These are phyloP conservation scores for Arthroderma sp. DNA, from an alignment of 2,329 filamentous ascomycete species.

Conservation along the genomic window DNA sequence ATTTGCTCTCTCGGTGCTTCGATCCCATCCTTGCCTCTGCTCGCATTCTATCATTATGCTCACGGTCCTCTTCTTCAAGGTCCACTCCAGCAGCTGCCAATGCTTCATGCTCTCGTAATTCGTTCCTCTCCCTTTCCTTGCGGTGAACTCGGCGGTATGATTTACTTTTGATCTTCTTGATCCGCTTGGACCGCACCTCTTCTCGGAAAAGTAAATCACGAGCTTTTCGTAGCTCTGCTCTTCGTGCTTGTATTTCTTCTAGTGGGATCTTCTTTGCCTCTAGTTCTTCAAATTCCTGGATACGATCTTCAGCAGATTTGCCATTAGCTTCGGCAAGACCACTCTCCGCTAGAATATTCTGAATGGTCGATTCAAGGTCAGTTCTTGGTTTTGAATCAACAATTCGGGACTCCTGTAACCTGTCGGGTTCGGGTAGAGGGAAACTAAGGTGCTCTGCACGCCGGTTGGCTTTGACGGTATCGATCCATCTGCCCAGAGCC, in stretches of 20 bases:
- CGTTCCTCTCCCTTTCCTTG: slow-evolving; percentile 53
- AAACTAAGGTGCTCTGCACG: slow-evolving; percentile 83
- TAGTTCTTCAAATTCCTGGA: slow-evolving; percentile 55
- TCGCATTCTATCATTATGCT: slow-evolving; percentile 56
- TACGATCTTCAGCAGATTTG: slow-evolving; percentile 48
- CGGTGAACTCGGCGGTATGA: slow-evolving; percentile 84
- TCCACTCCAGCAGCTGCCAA: slow-evolving; percentile 47
- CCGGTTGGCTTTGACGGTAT: slow-evolving; percentile 89
- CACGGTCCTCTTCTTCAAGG: slow-evolving; percentile 50
- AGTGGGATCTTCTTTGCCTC: slow-evolving; percentile 59
- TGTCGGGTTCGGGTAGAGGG: slow-evolving; percentile 62
- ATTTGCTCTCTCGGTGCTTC: slow-evolving; percentile 77
- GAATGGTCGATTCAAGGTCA: slow-evolving; percentile 73
- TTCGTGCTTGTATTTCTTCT: slow-evolving; percentile 58
- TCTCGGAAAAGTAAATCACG: slow-evolving; percentile 80
- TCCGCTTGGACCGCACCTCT: slow-evolving; percentile 73
- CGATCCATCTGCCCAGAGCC: slow-evolving; percentile 78
- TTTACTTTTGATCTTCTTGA: slow-evolving; percentile 99
- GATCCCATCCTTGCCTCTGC: slow-evolving; percentile 77
- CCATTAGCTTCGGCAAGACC: slow-evolving; percentile 51
- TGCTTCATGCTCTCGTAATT: slow-evolving; percentile 44
- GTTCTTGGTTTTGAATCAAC: slow-evolving; percentile 53
- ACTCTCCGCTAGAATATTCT: slow-evolving; percentile 80
- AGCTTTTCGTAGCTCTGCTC: slow-evolving; percentile 62
- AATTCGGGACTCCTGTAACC: slow-evolving; percentile 40